phyloP scores from a whole-genome alignment of 306 rosid genomes.

The Canavalia gladiata region DNA sequence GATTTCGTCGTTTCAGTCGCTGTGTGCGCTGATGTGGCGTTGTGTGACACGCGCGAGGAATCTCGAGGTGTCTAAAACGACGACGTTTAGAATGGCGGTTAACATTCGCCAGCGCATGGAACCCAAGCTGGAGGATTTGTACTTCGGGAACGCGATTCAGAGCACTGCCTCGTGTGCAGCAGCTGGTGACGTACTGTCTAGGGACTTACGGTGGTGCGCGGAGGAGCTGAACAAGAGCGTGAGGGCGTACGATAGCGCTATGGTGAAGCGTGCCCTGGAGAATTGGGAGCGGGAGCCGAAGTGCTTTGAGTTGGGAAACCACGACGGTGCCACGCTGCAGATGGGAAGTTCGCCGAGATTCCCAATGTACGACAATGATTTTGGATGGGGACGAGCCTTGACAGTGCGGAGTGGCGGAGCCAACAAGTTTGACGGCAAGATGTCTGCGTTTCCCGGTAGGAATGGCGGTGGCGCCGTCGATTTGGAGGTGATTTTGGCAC shows the following conservation, averaged over 20 bases:
- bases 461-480: constrained; percentile 71
- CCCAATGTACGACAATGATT: constrained; percentile 93
- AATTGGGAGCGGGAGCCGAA: constrained; percentile 80
- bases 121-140: constrained; percentile 66
- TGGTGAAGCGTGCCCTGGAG: constrained; percentile 63
- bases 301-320: constrained; percentile 75
- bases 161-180: constrained; percentile 63
- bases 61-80: constrained; percentile 56
- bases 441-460: constrained; percentile 83
- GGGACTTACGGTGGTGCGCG: constrained; percentile 79
- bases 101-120: constrained; percentile 77
- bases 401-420: constrained; percentile 82
- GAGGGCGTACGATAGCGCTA: constrained; percentile 65
- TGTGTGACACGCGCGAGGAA: constrained; percentile 82
- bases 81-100: constrained; percentile 86
- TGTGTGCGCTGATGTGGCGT: constrained; percentile 74
- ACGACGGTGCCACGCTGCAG: constrained; percentile 77
- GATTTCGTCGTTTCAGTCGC: constrained; percentile 84
- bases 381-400: constrained; percentile 90
- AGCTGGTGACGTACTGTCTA: constrained; percentile 58
- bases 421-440: constrained; percentile 89
- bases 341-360: constrained; percentile 94
- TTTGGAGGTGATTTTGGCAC: constrained; percentile 78
- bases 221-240: constrained; percentile 68
- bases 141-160: constrained; percentile 92